Base-by-base conservation (phyloP, 495 filamentous ascomycete genomes). In the Beverwykella pulmonaria region DNA sequence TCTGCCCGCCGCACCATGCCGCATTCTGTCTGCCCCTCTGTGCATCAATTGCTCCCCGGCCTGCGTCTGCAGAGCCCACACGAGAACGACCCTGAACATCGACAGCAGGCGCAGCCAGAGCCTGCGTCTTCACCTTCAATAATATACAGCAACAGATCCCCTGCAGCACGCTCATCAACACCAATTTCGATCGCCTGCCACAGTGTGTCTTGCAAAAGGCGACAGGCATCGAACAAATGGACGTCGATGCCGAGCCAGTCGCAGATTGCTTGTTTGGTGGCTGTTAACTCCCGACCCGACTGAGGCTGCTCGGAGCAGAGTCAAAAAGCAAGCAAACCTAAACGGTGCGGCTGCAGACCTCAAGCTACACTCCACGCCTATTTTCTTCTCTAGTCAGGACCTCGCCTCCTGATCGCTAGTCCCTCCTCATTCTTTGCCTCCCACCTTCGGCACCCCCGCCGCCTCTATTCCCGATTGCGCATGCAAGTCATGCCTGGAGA, bases 401-500 rank as follows among this genome's bases (percentile, higher is more conserved):
- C 9, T 50, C 48, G 48, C 25, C 41, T 47, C 44, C 22, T 39
- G 23, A 59, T 44, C 34, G 9, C 17, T 46, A 20, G 19, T 57
- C 12, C 19, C 17, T 17, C 7, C n/a, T 19, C 30, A 25, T 34
- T 5, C 32, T 46, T 57, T 57, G 22, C 22, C 46, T 34, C 26
- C 26, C 23, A 1, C n/a, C 30, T 36, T 61, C 29, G 46, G 27
- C 25, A 22, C 44, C 56, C 41, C 36, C 56, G 12, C 32, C 23
- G 41, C 29, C 56, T 17, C 41, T 15, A n/a, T 25, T 26, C 17
- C 27, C n/a, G 20, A 32, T 61, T 22, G n/a, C 48, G 22, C 29
- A 41, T 60, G 63, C 63, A 66, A 66, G 55, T 66, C 63, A 66
- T 66, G 63, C 56, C 29, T 50, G 36, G 23, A 53, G 19, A 27